Evolutionary conservation across 2,329 filamentous ascomycete genomes (phyloP).

Genomic region (Sporothrix pseudoabietina): DNA sequence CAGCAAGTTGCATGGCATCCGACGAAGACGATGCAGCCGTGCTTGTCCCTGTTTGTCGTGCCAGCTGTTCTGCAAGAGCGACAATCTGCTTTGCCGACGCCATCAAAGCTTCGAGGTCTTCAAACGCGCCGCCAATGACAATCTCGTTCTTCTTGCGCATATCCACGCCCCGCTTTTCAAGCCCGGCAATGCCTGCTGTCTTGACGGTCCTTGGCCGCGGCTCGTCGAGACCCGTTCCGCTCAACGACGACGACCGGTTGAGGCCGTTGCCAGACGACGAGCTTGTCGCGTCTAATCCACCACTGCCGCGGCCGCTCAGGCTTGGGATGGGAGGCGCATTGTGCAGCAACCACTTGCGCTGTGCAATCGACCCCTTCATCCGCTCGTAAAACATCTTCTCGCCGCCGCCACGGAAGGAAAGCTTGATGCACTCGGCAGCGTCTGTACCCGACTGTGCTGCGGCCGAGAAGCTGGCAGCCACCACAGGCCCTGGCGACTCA

Average conservation of each 20-base stretch:
- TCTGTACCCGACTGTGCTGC: constrained; percentile 47
- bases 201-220: constrained; percentile 49
- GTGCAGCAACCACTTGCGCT: constrained; percentile 93
- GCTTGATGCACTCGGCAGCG: constrained; percentile 74
- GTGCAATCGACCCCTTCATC: constrained; percentile 82
- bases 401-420: constrained; percentile 88
- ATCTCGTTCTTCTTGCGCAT: constrained; percentile 90
- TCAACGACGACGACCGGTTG: neutral
- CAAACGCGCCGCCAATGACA: constrained; percentile 90
- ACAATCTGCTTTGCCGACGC: constrained; percentile 96
- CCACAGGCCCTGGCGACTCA: constrained; percentile 77
- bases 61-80: constrained; percentile 85
- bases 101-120: constrained; percentile 95
- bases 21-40: constrained; percentile 38
- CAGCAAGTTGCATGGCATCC: constrained; percentile 63
- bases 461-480: constrained; percentile 45
- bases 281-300: neutral
- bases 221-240: constrained; percentile 35
- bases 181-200: constrained; percentile 83
- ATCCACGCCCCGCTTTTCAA: constrained; percentile 82
- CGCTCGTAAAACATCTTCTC: constrained; percentile 89
- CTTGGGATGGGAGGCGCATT: constrained; percentile 85
- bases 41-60: constrained; percentile 58
- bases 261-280: constrained; percentile 25
- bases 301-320: constrained; percentile 42